phyloP scores from a whole-genome alignment of 371 early-diverging fungal genomes.

The Mortierella sp. region DNA sequence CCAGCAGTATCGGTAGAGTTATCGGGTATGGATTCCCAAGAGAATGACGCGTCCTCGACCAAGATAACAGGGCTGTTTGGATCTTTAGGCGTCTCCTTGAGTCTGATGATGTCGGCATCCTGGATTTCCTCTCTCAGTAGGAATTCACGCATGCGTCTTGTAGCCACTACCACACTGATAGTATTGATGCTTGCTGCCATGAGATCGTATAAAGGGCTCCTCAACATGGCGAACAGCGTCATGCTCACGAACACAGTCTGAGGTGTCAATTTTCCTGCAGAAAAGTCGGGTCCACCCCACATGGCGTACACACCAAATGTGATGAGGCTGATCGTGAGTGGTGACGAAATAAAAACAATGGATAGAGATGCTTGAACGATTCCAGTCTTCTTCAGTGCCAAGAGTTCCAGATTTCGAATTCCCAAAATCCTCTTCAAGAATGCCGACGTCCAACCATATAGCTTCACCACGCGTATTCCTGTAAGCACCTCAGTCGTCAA shows the following conservation, averaged over 20 bases:
- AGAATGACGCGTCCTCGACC: constrained; percentile 59
- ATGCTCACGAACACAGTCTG: constrained; percentile 44
- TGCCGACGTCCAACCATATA: constrained; percentile 41
- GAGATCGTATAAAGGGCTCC: constrained; percentile 23
- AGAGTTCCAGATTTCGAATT: constrained; percentile 24
- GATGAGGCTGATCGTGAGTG: constrained; percentile 45
- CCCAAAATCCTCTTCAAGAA: constrained; percentile 31
- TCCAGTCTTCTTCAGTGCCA: constrained; percentile 24
- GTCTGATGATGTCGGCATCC: constrained; percentile 23
- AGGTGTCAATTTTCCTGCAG: constrained; percentile 40
- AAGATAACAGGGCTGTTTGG: constrained; percentile 20
- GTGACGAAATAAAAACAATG: constrained; percentile 37
- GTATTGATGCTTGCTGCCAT: constrained; percentile 31
- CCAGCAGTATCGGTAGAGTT: background rate
- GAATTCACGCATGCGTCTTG: constrained; percentile 34
- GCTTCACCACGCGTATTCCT: constrained; percentile 9
- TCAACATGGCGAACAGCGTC: constrained; percentile 40
- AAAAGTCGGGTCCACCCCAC: constrained; percentile 41
- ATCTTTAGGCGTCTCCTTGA: constrained; percentile 11
- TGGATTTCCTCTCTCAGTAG: constrained; percentile 30
- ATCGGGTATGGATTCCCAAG: constrained; percentile 56
- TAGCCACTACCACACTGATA: constrained; percentile 30
- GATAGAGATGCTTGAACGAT: constrained; percentile 37
- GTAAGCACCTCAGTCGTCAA: constrained; percentile 26
- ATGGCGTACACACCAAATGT: constrained; percentile 34